Evolutionary conservation across 345 rosid species (phyloP).

Genomic region (Firmiana major): DNA sequence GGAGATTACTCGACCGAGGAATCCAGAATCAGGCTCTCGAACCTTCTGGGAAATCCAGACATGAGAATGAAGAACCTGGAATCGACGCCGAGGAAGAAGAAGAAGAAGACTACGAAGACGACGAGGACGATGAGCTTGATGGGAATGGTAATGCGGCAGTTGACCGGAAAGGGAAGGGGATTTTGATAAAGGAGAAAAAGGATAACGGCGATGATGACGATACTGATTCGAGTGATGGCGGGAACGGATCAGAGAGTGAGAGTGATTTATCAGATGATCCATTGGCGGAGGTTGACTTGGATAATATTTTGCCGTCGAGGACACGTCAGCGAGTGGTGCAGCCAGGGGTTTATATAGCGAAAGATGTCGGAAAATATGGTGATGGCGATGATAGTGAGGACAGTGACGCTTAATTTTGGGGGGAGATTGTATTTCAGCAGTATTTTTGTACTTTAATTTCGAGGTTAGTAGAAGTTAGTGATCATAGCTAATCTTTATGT

Average conservation of each 20-base stretch:
- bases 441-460: neutral
- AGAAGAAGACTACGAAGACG: slow-evolving; percentile 5
- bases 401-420: slow-evolving; percentile 33
- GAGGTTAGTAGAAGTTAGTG: slow-evolving; percentile 14
- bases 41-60: neutral
- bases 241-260: slow-evolving; percentile 38
- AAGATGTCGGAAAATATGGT: slow-evolving; percentile 22
- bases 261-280: slow-evolving; percentile 88
- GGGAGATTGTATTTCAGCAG: neutral
- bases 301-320: slow-evolving; percentile 85
- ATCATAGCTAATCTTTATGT: neutral
- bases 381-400: slow-evolving; percentile 32
- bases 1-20: neutral
- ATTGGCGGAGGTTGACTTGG: slow-evolving; percentile 90
- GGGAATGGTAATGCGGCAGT: slow-evolving; percentile 31
- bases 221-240: slow-evolving; percentile 38
- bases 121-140: slow-evolving; percentile 15
- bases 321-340: slow-evolving; percentile 50
- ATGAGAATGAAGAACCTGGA: slow-evolving; percentile 9
- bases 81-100: slow-evolving; percentile 13
- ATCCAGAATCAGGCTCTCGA: neutral
- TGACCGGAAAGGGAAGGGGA: slow-evolving; percentile 57
- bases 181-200: slow-evolving; percentile 42
- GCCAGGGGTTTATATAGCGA: slow-evolving; percentile 56
- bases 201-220: slow-evolving; percentile 43